Percentiles rank a stretch among this genome's conserved stretches.
phyloP scores from a whole-genome alignment of 345 rosid genomes.

The Ricinus communis region DNA sequence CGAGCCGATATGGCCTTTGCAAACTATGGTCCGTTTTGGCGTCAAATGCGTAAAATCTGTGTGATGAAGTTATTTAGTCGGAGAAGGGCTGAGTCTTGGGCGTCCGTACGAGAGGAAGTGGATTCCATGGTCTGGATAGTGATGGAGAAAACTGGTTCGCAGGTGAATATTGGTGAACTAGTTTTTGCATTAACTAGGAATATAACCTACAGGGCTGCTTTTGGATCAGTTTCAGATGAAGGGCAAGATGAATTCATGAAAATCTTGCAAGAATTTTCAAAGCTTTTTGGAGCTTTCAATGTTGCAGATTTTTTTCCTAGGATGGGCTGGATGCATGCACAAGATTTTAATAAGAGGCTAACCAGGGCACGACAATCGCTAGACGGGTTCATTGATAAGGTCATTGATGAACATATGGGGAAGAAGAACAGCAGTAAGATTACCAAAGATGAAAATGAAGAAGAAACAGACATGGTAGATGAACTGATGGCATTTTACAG shows the following conservation, averaged over 20 bases:
- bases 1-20: conserved; percentile 37
- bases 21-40: conserved; percentile 32
- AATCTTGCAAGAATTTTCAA: conserved; percentile 29
- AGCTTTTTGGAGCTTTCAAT: conserved; percentile 32
- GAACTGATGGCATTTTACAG: conserved; percentile 25
- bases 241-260: conserved; percentile 30
- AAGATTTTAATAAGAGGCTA: conserved; percentile 16
- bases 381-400: conserved; percentile 24
- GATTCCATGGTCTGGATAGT: background rate
- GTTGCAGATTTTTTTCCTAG: conserved; percentile 32
- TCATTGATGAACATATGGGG: conserved; percentile 27
- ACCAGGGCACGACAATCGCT: conserved; percentile 16
- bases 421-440: background rate
- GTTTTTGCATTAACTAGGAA: conserved; percentile 24
- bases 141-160: background rate
- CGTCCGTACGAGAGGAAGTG: conserved; percentile 26
- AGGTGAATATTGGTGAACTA: conserved; percentile 23
- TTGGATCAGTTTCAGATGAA: conserved; percentile 13
- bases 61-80: conserved; percentile 32
- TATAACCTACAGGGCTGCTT: conserved; percentile 29
- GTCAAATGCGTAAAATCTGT: conserved; percentile 31
- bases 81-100: conserved; percentile 34
- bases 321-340: conserved; percentile 24
- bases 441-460: background rate
- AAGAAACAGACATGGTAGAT: conserved; percentile 28